These are phyloP conservation scores for Rhodotorula sp. DNA, from an alignment of 1,284 basidiomycete species.

Conservation along the genomic window DNA sequence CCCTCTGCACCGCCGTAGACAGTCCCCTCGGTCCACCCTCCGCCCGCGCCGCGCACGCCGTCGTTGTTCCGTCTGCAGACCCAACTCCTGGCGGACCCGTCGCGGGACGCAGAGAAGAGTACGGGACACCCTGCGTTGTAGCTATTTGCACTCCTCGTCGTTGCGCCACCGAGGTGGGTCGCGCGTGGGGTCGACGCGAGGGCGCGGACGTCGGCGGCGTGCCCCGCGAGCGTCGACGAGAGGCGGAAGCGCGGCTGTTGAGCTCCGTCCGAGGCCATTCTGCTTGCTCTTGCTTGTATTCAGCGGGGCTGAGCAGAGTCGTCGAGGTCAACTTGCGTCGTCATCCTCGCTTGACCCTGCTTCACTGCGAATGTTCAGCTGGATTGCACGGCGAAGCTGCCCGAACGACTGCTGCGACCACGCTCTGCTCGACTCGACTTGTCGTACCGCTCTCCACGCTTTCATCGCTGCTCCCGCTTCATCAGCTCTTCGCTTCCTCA, in stretches of 20 bases:
- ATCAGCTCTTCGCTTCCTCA: neutral
- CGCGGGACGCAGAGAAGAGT: conserved; percentile 76
- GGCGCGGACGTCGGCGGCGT: conserved; percentile 49
- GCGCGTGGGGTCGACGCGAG: conserved; percentile 18
- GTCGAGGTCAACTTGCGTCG: neutral
- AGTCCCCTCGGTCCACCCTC: conserved; percentile 30
- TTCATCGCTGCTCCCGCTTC: neutral
- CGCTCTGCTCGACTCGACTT: no score
- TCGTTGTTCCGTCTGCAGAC: conserved; percentile 56
- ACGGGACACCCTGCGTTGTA: conserved; percentile 51
- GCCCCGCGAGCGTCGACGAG: conserved; percentile 67
- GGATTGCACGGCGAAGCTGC: neutral
- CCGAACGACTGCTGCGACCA: no score
- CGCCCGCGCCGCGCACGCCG: conserved; percentile 8
- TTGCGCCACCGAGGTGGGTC: conserved; percentile 48
- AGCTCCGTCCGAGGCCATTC: neutral
- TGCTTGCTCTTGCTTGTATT: neutral
- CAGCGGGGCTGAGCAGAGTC: neutral
- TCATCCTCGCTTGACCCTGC: conserved; percentile 3
- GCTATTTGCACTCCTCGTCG: conserved; percentile 59
- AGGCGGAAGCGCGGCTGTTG: conserved; percentile 66
- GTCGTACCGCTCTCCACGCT: neutral
- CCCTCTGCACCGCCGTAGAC: conserved; percentile 10
- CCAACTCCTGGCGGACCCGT: conserved; percentile 86
- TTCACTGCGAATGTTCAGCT: neutral